Conservation (phyloP, 176 grass and related monocot species). For the Zea luxurians region DNA sequence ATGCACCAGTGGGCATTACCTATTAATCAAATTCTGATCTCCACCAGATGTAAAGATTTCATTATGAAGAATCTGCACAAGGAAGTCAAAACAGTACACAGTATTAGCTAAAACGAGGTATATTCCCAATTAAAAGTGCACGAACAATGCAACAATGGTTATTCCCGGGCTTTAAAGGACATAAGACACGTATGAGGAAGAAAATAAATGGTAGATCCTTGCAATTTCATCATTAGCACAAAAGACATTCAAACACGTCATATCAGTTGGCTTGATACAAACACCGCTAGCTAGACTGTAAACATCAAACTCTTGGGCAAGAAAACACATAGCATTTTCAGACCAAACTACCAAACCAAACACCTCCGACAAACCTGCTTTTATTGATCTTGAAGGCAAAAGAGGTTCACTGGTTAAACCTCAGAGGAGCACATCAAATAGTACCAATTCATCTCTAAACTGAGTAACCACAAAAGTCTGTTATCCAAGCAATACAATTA, state of each 20-base stretch:
- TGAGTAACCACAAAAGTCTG: background rate
- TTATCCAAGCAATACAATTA: background rate
- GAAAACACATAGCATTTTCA: background rate
- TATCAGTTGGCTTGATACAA: background rate
- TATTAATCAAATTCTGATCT: conserved; percentile 40
- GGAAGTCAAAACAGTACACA: background rate
- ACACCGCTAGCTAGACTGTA: background rate
- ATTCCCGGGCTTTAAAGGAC: background rate
- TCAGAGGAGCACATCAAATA: background rate
- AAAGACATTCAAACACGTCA: background rate
- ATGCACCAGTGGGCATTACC: conserved; percentile 17
- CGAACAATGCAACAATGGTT: background rate
- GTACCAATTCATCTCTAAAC: background rate
- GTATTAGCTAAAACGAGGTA: background rate
- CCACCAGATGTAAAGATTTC: conserved; percentile 20
- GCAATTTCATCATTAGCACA: background rate
- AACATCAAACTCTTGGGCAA: background rate
- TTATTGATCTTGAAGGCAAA: background rate
- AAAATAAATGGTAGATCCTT: background rate
- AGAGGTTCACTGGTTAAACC: background rate
- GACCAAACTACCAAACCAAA: background rate
- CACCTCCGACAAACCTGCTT: background rate
- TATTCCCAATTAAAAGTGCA: background rate
- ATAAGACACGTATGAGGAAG: background rate
- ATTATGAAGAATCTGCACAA: conserved; percentile 33